Conservation (phyloP, 1,139 yeast genomes). For the Hemisphaericaspora xylanilytica region DNA sequence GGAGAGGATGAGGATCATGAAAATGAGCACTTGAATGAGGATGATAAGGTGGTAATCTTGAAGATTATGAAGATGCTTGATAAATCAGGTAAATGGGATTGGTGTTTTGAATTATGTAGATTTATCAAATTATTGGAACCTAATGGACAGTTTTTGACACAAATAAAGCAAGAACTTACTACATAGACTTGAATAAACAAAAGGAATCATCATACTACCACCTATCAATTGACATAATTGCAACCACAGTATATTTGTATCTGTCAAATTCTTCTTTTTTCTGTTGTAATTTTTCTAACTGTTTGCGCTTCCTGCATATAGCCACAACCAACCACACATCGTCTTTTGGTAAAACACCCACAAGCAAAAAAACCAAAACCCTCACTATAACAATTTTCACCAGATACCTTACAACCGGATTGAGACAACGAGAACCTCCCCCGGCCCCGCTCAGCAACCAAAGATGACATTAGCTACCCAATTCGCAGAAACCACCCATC, state of each 20-base stretch:
- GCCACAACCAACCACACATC: slow-evolving; percentile 28
- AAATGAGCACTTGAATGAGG: slow-evolving; percentile 21
- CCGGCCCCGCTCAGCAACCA: too few species aligned
- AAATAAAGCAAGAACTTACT: slow-evolving; percentile 15
- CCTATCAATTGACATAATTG: too few species aligned
- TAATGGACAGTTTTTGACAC: slow-evolving; percentile 27
- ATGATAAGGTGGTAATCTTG: slow-evolving; percentile 34
- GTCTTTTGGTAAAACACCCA: slow-evolving; percentile 18
- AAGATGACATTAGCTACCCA: slow-evolving; percentile 70
- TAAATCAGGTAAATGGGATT: slow-evolving; percentile 37
- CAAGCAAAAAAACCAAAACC: slow-evolving; percentile 5
- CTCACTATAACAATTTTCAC: not conserved
- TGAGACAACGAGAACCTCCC: too few species aligned
- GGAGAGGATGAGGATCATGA: slow-evolving; percentile 18
- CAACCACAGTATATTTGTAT: too few species aligned
- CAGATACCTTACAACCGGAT: too few species aligned
- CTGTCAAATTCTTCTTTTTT: not conserved
- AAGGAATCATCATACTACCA: too few species aligned
- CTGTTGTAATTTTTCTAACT: not conserved
- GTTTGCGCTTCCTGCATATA: slow-evolving; percentile 10
- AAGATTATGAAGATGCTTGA: slow-evolving; percentile 36
- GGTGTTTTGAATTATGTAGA: slow-evolving; percentile 47
- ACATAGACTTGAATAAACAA: too few species aligned
- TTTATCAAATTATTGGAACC: slow-evolving; percentile 45
- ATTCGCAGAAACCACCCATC: slow-evolving; percentile 78